phyloP scores from a whole-genome alignment of 2,329 filamentous ascomycete genomes.

The Periconia macrospinosa region DNA sequence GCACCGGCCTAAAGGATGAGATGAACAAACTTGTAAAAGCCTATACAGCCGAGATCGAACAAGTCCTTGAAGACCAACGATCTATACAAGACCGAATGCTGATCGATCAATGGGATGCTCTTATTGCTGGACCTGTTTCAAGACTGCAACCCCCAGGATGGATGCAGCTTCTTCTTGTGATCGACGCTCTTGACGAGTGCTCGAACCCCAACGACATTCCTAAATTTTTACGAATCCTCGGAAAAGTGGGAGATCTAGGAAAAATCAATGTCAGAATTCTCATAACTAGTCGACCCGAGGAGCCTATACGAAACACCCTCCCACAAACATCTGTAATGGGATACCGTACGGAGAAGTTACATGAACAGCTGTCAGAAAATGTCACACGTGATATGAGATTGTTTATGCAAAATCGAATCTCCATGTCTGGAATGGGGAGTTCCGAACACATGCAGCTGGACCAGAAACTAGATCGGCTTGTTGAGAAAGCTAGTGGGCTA shows the following conservation, averaged over 20 bases:
- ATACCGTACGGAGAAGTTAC: too few species aligned
- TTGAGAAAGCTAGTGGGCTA: too few species aligned
- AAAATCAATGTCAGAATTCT: too few species aligned
- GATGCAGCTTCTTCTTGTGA: background rate
- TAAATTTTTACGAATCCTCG: too few species aligned
- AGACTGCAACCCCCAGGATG: background rate
- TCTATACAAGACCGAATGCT: background rate
- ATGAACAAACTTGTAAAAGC: background rate
- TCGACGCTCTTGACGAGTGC: background rate
- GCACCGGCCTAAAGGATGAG: background rate
- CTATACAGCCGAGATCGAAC: background rate
- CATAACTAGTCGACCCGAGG: background rate
- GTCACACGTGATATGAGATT: background rate
- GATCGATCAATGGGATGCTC: background rate
- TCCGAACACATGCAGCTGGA: too few species aligned
- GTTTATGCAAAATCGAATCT: background rate
- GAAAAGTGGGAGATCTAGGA: too few species aligned
- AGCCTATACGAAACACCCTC: background rate
- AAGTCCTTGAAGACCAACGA: background rate
- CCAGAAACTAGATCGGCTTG: too few species aligned
- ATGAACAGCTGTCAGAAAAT: background rate
- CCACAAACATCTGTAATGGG: too few species aligned
- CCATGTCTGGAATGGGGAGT: too few species aligned
- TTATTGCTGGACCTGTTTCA: background rate
- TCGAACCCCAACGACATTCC: background rate